Conservation (phyloP, 345 rosid species). For the Corymbia maculata region DNA sequence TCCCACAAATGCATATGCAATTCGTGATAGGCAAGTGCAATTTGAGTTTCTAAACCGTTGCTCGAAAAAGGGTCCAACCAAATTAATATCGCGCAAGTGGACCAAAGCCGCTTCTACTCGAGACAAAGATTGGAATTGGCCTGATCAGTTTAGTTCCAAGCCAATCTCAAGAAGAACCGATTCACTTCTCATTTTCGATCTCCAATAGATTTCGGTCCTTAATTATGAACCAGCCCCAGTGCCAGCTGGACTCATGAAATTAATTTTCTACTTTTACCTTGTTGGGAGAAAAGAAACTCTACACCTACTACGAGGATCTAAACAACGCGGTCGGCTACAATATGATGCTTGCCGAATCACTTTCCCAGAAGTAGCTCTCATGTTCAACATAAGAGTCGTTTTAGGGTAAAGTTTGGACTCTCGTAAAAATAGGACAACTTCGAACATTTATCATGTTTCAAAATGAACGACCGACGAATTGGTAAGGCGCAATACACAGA, state of each 20-base stretch:
- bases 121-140: not conserved
- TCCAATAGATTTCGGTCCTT: not conserved
- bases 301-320: no score
- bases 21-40: not conserved
- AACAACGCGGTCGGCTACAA: no score
- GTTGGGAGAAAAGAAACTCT: no score
- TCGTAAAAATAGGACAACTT: not conserved
- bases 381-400: not conserved
- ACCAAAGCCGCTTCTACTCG: no score
- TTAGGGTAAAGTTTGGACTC: not conserved
- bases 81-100: not conserved
- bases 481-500: no score
- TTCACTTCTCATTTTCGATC: not conserved
- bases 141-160: not conserved
- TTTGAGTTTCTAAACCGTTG: not conserved
- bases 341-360: not conserved
- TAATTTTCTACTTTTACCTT: no score
- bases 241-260: not conserved
- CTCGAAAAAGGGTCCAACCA: not conserved
- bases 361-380: not conserved
- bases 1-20: not conserved
- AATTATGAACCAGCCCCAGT: not conserved
- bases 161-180: not conserved
- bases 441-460: rapidly evolving
- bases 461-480: no score